A percentile compares a stretch with the other conserved stretches of the same genome.
phyloP scores from a whole-genome alignment of 139 green algal species.

The Zygnema cylindricum region DNA sequence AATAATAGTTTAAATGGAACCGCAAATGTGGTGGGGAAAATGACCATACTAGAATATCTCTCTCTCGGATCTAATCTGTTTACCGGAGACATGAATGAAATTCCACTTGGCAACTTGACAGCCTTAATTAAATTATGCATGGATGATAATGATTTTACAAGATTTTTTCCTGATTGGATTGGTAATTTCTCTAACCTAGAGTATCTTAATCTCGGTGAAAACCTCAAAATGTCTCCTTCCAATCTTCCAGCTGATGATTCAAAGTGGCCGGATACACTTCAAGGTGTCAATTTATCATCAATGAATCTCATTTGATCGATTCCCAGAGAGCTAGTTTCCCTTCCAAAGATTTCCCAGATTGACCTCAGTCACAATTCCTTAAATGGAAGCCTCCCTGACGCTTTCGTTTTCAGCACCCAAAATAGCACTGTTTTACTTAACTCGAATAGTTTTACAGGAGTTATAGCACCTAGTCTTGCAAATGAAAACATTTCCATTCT shows the following conservation, averaged over 20 bases:
- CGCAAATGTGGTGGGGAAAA: not conserved
- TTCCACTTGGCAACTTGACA: not conserved
- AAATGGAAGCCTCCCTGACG: conserved; percentile 3
- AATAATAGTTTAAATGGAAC: conserved; percentile 12
- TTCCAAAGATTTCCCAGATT: not conserved
- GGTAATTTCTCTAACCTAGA: not conserved
- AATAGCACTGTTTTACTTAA: not conserved
- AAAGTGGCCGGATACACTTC: not conserved
- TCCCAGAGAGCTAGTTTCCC: not conserved
- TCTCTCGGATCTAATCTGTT: not conserved
- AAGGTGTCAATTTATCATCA: not conserved
- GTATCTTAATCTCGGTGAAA: not conserved
- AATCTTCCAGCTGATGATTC: not conserved
- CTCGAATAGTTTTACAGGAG: not conserved
- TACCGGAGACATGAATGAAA: not conserved
- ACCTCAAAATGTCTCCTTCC: not conserved
- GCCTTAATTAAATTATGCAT: not conserved
- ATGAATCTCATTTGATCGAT: conserved; percentile 23
- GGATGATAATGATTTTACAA: not conserved
- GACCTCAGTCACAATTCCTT: conserved; percentile 41
- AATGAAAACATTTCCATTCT: not conserved
- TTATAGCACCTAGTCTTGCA: not conserved
- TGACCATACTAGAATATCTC: not conserved
- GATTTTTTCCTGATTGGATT: not conserved
- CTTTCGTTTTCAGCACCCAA: not conserved